A percentile compares a stretch with the other conserved stretches of the same genome.
Conservation (phyloP, 306 rosid genomes). For the Malus fusca region DNA sequence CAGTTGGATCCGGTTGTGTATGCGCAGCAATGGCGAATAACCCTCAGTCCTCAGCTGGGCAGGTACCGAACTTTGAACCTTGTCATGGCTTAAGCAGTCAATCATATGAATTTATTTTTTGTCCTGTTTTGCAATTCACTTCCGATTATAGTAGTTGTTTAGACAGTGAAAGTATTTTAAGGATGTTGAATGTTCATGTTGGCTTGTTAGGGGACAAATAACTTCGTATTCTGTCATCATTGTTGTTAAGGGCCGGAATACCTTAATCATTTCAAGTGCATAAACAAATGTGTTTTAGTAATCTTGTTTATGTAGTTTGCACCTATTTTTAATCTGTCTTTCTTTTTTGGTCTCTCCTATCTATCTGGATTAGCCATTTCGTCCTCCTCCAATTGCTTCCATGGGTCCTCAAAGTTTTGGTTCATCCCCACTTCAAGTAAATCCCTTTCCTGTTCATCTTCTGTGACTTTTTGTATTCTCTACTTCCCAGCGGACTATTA, state of each 20-base stretch:
- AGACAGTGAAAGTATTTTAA: neutral
- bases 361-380: conserved; percentile 19
- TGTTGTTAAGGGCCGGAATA: neutral
- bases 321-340: neutral
- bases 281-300: neutral
- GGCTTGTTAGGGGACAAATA: neutral
- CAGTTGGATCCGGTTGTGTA: conserved; percentile 10
- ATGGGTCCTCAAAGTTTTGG: conserved; percentile 39
- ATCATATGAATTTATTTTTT: neutral
- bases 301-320: neutral
- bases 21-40: conserved; percentile 56
- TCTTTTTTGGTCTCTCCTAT: neutral
- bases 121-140: neutral
- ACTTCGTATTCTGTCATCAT: neutral
- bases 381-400: conserved; percentile 26
- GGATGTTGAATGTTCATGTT: neutral
- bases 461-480: conserved; percentile 10
- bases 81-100: neutral
- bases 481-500: conserved; percentile 4
- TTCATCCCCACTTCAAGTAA: conserved; percentile 20
- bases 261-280: neutral
- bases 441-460: conserved; percentile 2
- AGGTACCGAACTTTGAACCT: conserved; percentile 39
- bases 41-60: conserved; percentile 64
- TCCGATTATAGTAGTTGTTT: neutral